Conservation (phyloP, 2,329 filamentous ascomycete genomes). For the Bipolaris sorokiniana region DNA sequence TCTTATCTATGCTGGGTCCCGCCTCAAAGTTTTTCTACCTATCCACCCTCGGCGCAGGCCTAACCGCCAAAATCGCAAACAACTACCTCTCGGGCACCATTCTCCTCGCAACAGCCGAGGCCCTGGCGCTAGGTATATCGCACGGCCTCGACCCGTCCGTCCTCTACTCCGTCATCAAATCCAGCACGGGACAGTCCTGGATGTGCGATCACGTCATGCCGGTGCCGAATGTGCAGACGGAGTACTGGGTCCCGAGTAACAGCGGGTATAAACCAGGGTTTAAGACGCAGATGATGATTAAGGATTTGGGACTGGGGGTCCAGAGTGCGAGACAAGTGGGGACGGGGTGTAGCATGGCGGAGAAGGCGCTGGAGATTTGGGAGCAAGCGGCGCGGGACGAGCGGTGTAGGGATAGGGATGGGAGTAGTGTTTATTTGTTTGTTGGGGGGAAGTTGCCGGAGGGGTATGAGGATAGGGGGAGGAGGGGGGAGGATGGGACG, state of each 20-base stretch:
- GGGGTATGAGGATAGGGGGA: slow-evolving; percentile 37
- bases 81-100: slow-evolving; percentile 44
- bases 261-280: slow-evolving; percentile 43
- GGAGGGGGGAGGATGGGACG: slow-evolving; percentile 27
- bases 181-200: slow-evolving; percentile 42
- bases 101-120: slow-evolving; percentile 42
- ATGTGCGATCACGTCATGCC: slow-evolving; percentile 46
- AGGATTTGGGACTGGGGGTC: slow-evolving; percentile 41
- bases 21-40: slow-evolving; percentile 41
- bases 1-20: slow-evolving; percentile 32
- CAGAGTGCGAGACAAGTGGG: slow-evolving; percentile 37
- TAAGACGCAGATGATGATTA: slow-evolving; percentile 47
- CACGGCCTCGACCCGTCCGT: slow-evolving; percentile 38
- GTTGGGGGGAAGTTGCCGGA: slow-evolving; percentile 35
- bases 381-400: slow-evolving; percentile 32
- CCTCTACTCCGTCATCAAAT: slow-evolving; percentile 38
- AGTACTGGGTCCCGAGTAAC: slow-evolving; percentile 43
- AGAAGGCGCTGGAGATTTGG: slow-evolving; percentile 38
- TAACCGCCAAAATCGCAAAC: slow-evolving; percentile 44
- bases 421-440: slow-evolving; percentile 42
- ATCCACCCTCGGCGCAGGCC: slow-evolving; percentile 34
- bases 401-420: slow-evolving; percentile 37
- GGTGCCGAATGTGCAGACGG: slow-evolving; percentile 37
- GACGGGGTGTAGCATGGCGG: slow-evolving; percentile 35
- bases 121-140: slow-evolving; percentile 39